Conservation (phyloP, 129 eudicot species). For the Chrysanthemum lavandulifolium region DNA sequence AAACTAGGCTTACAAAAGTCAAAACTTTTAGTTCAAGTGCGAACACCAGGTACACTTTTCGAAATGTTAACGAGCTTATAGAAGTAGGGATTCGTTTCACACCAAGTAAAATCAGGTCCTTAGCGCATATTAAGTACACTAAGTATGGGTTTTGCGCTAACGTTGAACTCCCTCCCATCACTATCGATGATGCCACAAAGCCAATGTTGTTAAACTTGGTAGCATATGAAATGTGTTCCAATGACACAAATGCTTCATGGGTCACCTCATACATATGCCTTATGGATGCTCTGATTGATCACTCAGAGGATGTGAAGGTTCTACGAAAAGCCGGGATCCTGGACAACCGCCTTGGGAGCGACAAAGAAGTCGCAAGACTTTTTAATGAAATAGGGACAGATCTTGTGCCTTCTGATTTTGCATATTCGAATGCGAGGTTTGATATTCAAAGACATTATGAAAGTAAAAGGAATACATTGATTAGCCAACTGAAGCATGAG, state of each 20-base stretch:
- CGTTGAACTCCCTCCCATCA: slow-evolving; percentile 30
- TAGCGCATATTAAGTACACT: slow-evolving; percentile 16
- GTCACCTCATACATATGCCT: slow-evolving; percentile 40
- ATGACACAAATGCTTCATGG: slow-evolving; percentile 16
- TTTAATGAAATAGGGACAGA: slow-evolving; percentile 30
- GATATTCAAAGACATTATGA: slow-evolving; percentile 31
- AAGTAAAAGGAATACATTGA: slow-evolving; percentile 27
- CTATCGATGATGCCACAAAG: slow-evolving; percentile 30
- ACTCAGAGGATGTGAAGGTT: slow-evolving; percentile 33
- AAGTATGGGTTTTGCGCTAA: slow-evolving; percentile 6
- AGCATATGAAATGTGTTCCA: slow-evolving; percentile 41
- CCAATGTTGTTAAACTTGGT: slow-evolving; percentile 34
- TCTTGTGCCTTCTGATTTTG: slow-evolving; percentile 8
- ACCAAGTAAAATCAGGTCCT: slow-evolving; percentile 8
- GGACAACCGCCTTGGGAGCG: slow-evolving; percentile 26
- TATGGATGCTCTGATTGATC: slow-evolving; percentile 37
- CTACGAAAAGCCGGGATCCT: slow-evolving; percentile 30
- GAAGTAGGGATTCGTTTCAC: slow-evolving; percentile 36
- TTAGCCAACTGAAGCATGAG: slow-evolving; percentile 26
- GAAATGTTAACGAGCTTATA: slow-evolving; percentile 23
- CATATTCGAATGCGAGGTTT: neutral
- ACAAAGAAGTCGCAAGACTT: slow-evolving; percentile 31
- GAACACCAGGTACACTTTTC: slow-evolving; percentile 29
- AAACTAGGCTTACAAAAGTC: slow-evolving; percentile 13
- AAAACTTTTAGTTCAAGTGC: neutral